Evolutionary conservation across 2,329 filamentous ascomycete species (phyloP), one percentile per base, ranked within the genome.

Genomic region (Hypoxylon sp.): DNA sequence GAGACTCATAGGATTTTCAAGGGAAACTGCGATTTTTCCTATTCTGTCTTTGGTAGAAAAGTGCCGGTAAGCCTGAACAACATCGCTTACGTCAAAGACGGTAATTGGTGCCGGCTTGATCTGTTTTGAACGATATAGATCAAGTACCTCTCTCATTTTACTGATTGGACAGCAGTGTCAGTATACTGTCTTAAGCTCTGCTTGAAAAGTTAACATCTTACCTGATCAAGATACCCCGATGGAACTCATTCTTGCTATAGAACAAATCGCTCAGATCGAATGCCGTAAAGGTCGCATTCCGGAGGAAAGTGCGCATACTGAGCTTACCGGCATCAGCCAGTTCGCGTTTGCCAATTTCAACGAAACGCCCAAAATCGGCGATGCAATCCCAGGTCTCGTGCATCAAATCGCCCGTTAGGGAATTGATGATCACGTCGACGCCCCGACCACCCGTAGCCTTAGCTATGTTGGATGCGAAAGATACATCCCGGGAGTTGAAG

Each of bases 341-440:
- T 50, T 82, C 80, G 1, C 74, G 73, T 48, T 80, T 81, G 1
- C 80, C 80, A 27, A 84, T 75, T 65, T 84, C 82, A 0, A 84
- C 69, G 47, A 84, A 82, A 0, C 79, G 72, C 1, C 82, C 82
- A 60, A 80, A 81, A 1, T 73, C 66, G 2, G 80, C 77, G 6
- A 83, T 31, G 58, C 78, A 80, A 4, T 75, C 59, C 79, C 78
- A 82, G 0, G 78, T 68, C 0, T 32, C 67, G 15, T 75, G 73
- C 66, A 75, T 61, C 1, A 67, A 72, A 8, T 84, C 83, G 0
- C 83, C 83, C 0, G 80, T 72, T 0, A 85, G 76, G 0, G 81
- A 83, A 73, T 85, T 82, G n/a, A 83, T 62, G 0, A 82, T 69
- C 0, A 82, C 74, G 47, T 83, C 80, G 5, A 81, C 79, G 3